Evolutionary conservation across 106 monocot species (phyloP).

Genomic region (Alisma plantagoaquatica): DNA sequence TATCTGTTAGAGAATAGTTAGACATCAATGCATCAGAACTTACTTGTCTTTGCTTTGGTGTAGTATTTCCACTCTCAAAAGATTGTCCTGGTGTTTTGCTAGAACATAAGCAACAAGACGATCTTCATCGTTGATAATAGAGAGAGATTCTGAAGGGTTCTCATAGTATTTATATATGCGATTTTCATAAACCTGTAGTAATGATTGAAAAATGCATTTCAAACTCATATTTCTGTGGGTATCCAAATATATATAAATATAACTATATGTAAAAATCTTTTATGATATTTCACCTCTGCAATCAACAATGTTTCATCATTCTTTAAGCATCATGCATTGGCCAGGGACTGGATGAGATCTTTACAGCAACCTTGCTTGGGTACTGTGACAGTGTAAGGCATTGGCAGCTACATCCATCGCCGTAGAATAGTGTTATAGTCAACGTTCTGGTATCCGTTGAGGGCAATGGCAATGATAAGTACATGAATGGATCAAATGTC

Average conservation of each 20-base stretch:
- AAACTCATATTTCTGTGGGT: no score
- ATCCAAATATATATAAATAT: neutral
- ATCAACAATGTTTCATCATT: conserved; percentile 63
- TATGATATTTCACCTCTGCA: conserved; percentile 47
- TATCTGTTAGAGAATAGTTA: no score
- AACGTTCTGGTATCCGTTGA: conserved; percentile 59
- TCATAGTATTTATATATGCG: conserved; percentile 64
- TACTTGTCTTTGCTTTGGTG: no score
- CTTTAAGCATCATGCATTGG: conserved; percentile 48
- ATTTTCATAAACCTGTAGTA: conserved; percentile 50
- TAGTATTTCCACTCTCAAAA: no score
- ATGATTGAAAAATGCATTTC: neutral
- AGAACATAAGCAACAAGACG: conserved; percentile 61
- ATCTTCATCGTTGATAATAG: conserved; percentile 85
- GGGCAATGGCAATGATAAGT: conserved; percentile 78
- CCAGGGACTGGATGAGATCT: conserved; percentile 58
- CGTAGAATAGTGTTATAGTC: conserved; percentile 63
- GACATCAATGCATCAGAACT: no score
- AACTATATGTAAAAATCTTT: neutral
- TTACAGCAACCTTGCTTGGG: conserved; percentile 56
- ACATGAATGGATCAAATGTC: conserved; percentile 98
- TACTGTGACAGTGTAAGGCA: conserved; percentile 50
- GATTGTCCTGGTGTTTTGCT: no score
- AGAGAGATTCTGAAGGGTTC: conserved; percentile 63
- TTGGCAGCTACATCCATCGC: conserved; percentile 52